Base-by-base conservation (phyloP, 1,284 basidiomycete species). In the Fomitopsis palustris region DNA sequence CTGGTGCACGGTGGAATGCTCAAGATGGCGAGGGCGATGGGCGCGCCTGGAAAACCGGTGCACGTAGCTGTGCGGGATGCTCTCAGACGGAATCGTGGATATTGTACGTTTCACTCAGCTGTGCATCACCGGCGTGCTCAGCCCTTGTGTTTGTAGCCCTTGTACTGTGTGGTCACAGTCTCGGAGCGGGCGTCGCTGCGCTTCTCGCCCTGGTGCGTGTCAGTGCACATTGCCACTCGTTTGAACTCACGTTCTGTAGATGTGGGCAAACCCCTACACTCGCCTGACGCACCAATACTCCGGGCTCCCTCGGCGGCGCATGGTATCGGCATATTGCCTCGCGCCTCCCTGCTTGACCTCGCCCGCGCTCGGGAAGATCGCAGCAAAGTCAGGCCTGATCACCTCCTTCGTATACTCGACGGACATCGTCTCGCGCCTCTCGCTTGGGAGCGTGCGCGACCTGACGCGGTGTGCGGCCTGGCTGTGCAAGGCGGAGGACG, bases 181-280 rank as follows among this genome's bases (percentile, higher is more conserved):
- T 96, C 2, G 94, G 95, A 9, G 93, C 93, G 5, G 94, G 92
- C 0, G 90, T 95, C 0, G 90, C 89, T 10, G 81, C 85, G 1
- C 75, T 93, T 12, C 75, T 93, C n/a, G 90, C 86, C 38, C 73
- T 94, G 72, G 87, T 88, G 64, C 67, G 82, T 75, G 87, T 87
- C 14, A 1, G 29, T 37, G 10, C 31, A 27, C 23, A 33, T 14
- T 53, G 14, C 27, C 17, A 7, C 39, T 10, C 16, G 21, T 5
- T 21, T 16, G 37, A 8, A 14, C 29, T 21, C 7, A 14, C 17
- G n/a, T 1, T 27, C 1, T 54, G 91, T n/a, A 52, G 90, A 89
- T 91, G 82, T 94, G 92, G 92, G 90, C 90, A 1, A 88, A 92
- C 69, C 88, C 88, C 17, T 79, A 75, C 61, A 92, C 86, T 1